Evolutionary conservation across 2,329 filamentous ascomycete species (phyloP), one percentile per base, ranked within the genome.

Genomic region (Neonectria ditissima): DNA sequence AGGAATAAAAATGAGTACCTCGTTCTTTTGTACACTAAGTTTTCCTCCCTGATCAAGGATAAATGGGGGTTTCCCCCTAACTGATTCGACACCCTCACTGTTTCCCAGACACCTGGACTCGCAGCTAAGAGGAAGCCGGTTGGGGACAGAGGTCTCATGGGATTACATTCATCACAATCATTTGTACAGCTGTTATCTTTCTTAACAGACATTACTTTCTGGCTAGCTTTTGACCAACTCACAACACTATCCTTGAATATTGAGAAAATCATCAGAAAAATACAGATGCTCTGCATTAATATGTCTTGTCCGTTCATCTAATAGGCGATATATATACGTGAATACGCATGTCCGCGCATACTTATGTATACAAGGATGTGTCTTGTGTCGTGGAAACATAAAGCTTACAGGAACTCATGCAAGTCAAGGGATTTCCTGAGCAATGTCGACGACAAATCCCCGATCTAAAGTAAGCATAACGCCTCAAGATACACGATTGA

Each of bases 401-500:
- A 32, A 32, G 30, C 8, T 32, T 10, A 32, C 30, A 32, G 30
- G 30, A 5, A 32, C 9, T 32, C 30, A 32, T 32, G 30, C 30
- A 32, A n/a, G n/a, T n/a, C n/a, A n/a, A n/a, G n/a, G 30, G 30
- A 43, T 22, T 20, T 16, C 18, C 20, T 10, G 24, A 18, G 20
- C 20, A 44, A n/a, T n/a, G n/a, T n/a, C n/a, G n/a, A n/a, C n/a
- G n/a, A n/a, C n/a, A n/a, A n/a, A n/a, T n/a, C n/a, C n/a, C n/a
- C n/a, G n/a, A n/a, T n/a, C n/a, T n/a, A n/a, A n/a, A n/a, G n/a
- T n/a, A n/a, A n/a, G n/a, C 43, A 44, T 5, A 61, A 34, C 43
- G 57, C 37, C 54, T 55, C 43, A 5, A 62, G 62, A 28, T 44
- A 65, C 37, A 50, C 62, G 3, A 52, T 24, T 24, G 32, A 13